Percentiles rank a stretch among this genome's conserved stretches.
Conservation (phyloP, 2,329 filamentous ascomycete genomes). For the Venturia nashicola region DNA sequence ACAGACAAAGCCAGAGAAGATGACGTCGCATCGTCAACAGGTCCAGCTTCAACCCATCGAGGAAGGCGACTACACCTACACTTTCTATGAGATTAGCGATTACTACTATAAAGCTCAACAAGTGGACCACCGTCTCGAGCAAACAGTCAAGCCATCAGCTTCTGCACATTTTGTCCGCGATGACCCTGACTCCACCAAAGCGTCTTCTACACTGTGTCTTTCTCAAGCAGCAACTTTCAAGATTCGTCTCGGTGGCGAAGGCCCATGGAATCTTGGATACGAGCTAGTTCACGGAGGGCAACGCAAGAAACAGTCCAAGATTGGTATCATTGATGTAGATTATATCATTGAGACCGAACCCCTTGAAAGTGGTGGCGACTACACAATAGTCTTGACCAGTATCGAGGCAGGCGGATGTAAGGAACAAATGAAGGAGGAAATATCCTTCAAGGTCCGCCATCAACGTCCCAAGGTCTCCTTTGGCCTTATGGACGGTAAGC, state of each 20-base stretch:
- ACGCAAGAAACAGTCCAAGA: constrained; percentile 55
- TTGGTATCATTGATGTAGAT: constrained; percentile 48
- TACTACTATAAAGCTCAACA: constrained; percentile 60
- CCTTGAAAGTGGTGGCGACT: constrained; percentile 74
- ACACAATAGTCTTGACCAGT: constrained; percentile 72
- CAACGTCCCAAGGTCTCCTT: constrained; percentile 82
- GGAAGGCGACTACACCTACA: constrained; percentile 78
- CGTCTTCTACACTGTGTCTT: constrained; percentile 61
- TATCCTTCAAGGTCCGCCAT: constrained; percentile 74
- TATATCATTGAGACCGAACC: constrained; percentile 65
- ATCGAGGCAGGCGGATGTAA: constrained; percentile 82
- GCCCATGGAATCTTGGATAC: constrained; percentile 83
- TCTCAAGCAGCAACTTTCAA: constrained; percentile 67
- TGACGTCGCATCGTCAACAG: constrained; percentile 55
- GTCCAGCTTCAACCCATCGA: constrained; percentile 70
- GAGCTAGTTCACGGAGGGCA: constrained; percentile 85
- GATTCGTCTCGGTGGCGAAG: constrained; percentile 65
- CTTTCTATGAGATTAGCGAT: constrained; percentile 72
- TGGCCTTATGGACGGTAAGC: constrained; percentile 71
- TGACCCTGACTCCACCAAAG: constrained; percentile 16
- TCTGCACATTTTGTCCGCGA: constrained; percentile 56
- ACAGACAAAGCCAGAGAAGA: constrained; percentile 31
- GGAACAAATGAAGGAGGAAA: constrained; percentile 70
- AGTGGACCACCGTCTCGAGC: constrained; percentile 50
- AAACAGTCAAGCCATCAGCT: constrained; percentile 87